Conservation (phyloP, 2,329 filamentous ascomycete genomes). For the Davidsoniella australis region DNA sequence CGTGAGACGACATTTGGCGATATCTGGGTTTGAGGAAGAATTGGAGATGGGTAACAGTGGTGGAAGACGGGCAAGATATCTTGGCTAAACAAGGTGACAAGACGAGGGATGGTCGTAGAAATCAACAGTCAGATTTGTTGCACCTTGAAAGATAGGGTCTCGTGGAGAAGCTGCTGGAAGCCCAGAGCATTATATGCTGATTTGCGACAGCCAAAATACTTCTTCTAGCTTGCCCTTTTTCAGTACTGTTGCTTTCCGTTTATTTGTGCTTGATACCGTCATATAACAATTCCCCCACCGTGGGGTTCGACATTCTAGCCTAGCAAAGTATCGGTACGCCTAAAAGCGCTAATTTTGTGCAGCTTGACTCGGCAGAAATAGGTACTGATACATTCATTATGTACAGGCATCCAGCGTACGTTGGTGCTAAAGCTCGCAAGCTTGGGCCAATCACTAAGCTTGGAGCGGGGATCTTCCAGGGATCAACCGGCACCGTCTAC, state of each 20-base stretch:
- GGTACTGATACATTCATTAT: conserved; percentile 3
- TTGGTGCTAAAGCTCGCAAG: conserved; percentile 4
- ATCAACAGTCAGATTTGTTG: too few relatives aligned
- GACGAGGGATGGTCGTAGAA: too few relatives aligned
- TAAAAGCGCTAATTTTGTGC: not conserved
- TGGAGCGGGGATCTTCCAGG: not conserved
- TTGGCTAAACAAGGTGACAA: too few relatives aligned
- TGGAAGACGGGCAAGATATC: too few relatives aligned
- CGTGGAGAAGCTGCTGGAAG: too few relatives aligned
- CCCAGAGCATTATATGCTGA: too few relatives aligned
- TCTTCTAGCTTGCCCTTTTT: too few relatives aligned
- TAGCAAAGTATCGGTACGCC: not conserved
- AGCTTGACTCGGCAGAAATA: not conserved
- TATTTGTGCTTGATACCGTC: not conserved
- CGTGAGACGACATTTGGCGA: conserved; percentile 58
- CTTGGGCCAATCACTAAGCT: conserved; percentile 10
- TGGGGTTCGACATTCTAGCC: not conserved
- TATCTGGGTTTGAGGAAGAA: too few relatives aligned
- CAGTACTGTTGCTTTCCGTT: too few relatives aligned
- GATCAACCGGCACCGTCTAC: conserved; percentile 13
- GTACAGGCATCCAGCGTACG: conserved; percentile 12
- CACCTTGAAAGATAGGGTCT: too few relatives aligned
- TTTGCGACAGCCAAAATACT: too few relatives aligned
- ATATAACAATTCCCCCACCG: not conserved
- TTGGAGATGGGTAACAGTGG: too few relatives aligned